These are phyloP conservation scores for Furcasterigmium furcatum DNA, from an alignment of 2,329 filamentous ascomycete species.

Conservation along the genomic window DNA sequence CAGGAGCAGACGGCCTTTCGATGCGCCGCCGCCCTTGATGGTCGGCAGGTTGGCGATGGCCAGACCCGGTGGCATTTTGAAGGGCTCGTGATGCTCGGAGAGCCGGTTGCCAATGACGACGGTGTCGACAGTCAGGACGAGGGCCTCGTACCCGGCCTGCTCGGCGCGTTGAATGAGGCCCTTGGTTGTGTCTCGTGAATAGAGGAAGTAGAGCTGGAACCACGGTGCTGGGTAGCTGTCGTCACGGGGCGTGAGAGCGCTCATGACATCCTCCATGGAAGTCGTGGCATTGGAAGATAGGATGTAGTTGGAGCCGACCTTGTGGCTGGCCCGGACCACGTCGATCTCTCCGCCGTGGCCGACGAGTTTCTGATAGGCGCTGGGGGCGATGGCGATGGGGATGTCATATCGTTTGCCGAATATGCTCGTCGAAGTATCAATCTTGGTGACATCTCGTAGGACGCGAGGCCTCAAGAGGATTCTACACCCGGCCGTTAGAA, in stretches of 20 bases:
- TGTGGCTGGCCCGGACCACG: constrained; percentile 9
- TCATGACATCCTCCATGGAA: constrained; percentile 47
- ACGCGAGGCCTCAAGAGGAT: constrained; percentile 59
- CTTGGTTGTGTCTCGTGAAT: constrained; percentile 47
- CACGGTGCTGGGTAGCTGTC: constrained; percentile 33
- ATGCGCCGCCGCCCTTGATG: constrained; percentile 39
- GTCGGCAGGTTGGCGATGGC: constrained; percentile 45
- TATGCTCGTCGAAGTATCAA: constrained; percentile 49
- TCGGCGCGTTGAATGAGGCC: constrained; percentile 42
- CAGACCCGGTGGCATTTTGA: constrained; percentile 46
- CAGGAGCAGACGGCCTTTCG: constrained; percentile 41
- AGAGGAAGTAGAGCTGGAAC: constrained; percentile 62
- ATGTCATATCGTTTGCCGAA: constrained; percentile 48
- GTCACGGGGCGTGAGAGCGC: constrained; percentile 1
- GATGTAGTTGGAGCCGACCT: constrained; percentile 52
- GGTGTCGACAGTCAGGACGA: constrained; percentile 58
- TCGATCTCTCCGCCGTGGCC: constrained; percentile 57
- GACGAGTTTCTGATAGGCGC: constrained; percentile 60
- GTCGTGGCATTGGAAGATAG: constrained; percentile 61
- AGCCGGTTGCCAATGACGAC: constrained; percentile 55
- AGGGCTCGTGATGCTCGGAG: constrained; percentile 40
- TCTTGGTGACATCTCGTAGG: constrained; percentile 49
- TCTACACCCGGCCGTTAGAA: too few relatives aligned
- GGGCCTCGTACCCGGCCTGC: constrained; percentile 41
- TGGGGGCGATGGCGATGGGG: constrained; percentile 62